Conservation (phyloP, 768 basidiomycete genomes). For the Udeniomyces megalosporus region DNA sequence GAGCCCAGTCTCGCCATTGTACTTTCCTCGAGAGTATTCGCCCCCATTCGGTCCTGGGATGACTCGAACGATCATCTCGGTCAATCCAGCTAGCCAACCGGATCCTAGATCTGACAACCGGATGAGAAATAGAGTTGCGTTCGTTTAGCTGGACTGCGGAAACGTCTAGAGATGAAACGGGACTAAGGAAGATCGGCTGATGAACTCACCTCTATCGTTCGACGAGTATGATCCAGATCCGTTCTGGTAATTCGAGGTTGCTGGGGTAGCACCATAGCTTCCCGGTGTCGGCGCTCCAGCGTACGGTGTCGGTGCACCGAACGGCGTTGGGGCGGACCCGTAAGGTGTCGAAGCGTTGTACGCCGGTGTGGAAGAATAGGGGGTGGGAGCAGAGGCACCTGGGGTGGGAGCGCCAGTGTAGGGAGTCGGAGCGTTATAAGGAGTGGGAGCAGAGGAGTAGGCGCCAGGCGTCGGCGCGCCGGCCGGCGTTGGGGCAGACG, state of each 20-base stretch:
- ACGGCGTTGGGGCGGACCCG: slow-evolving; percentile 14
- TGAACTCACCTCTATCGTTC: too few species aligned
- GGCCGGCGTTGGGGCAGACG: slow-evolving; percentile 30
- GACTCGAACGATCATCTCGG: slow-evolving; percentile 25
- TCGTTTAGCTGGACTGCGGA: too few species aligned
- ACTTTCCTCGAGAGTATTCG: slow-evolving; percentile 21
- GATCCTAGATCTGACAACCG: slow-evolving; percentile 18
- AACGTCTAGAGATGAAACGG: too few species aligned
- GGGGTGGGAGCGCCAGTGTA: slow-evolving; percentile 31
- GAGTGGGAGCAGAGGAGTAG: slow-evolving; percentile 28
- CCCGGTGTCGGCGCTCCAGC: background rate
- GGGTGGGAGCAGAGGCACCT: slow-evolving; percentile 29
- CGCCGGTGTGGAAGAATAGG: slow-evolving; percentile 18
- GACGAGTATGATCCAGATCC: too few species aligned
- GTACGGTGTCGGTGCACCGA: slow-evolving; percentile 24
- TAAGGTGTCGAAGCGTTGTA: slow-evolving; percentile 8
- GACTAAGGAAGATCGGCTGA: too few species aligned
- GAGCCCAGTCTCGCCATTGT: slow-evolving; percentile 22
- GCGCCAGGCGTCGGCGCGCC: slow-evolving; percentile 25
- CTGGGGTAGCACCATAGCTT: background rate
- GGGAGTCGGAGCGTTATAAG: too few species aligned
- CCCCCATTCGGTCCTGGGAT: slow-evolving; percentile 17
- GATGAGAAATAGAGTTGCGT: too few species aligned
- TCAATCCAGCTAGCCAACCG: slow-evolving; percentile 27
- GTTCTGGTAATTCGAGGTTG: background rate